Evolutionary conservation across 2,329 filamentous ascomycete genomes (phyloP), one percentile per base, ranked within the genome.

Genomic region (Aureobasidium lini): DNA sequence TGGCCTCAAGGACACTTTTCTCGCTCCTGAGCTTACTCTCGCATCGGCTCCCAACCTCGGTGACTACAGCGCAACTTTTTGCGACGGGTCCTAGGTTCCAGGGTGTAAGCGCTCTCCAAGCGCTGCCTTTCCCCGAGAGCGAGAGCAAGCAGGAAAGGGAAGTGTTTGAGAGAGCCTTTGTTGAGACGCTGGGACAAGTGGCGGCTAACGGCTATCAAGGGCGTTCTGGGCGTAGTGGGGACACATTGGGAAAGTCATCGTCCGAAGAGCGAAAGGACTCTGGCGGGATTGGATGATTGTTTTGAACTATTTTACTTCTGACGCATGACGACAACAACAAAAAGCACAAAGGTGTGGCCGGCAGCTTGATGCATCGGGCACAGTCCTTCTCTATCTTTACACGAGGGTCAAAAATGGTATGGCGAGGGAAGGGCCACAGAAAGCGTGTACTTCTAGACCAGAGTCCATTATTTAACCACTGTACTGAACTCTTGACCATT

Each of bases 11-110:
- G 46, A 59, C 57, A 44, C 57, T 50, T 59, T 53, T 42, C 57
- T 59, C 49, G 29, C 57, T 59, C 47, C 47, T 59, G 57, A 53
- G 16, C 57, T 59, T 37, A 48, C 57, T 59, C 57, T 59, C 57
- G 47, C 48, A 57, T 57, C 54, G 43, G 56, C 62, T 50, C 49
- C 62, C 60, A 52, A 58, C 43, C 39, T 63, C 47, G 47, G 49
- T 34, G 60, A 63, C 62, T 63, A 61, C 60, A 59, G 62, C 62
- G 62, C 62, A 59, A 44, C 46, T 60, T 50, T 54, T 60, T 62
- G 62, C 62, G 62, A 63, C 60, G 62, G 62, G 62, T 63, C 62
- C 47, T 52, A 40, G 36, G 46, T 43, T 48, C 23, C 18, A 23
- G 57, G 62, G 53, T 60, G 49, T 56, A 60, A 63, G 62, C 62